phyloP scores from a whole-genome alignment of 148 eudicot genomes.

The Persicaria tinctoria region DNA sequence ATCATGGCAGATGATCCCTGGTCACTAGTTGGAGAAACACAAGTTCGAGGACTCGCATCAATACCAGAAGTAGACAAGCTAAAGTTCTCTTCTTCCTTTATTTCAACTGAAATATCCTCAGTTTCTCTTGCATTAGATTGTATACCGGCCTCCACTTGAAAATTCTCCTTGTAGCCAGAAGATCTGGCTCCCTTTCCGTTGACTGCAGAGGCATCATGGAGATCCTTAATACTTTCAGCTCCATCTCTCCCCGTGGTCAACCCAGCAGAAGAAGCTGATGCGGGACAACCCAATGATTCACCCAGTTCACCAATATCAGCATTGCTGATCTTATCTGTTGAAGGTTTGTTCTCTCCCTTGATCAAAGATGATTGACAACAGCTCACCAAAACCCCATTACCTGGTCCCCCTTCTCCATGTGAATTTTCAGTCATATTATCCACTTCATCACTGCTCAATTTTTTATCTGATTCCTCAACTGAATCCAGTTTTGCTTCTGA shows the following conservation, averaged over 20 bases:
- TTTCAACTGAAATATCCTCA: slow-evolving; percentile 4
- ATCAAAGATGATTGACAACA: neutral
- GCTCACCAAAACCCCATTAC: neutral
- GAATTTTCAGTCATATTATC: slow-evolving; percentile 6
- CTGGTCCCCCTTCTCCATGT: neutral
- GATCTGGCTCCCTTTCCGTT: neutral
- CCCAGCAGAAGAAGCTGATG: slow-evolving; percentile 6
- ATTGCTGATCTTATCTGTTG: neutral
- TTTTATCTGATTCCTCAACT: slow-evolving; percentile 15
- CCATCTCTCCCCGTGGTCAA: neutral
- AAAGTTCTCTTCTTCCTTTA: neutral
- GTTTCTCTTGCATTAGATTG: neutral
- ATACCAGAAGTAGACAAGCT: neutral
- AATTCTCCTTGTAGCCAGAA: neutral
- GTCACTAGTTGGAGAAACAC: slow-evolving; percentile 1
- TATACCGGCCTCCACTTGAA: neutral
- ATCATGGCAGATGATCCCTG: neutral
- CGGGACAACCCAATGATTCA: slow-evolving; percentile 5
- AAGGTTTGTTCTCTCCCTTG: neutral
- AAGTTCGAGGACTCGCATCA: neutral
- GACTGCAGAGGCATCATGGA: slow-evolving; percentile 7
- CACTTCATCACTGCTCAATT: slow-evolving; percentile 13
- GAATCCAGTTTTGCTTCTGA: slow-evolving; percentile 16
- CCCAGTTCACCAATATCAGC: neutral
- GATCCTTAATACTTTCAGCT: slow-evolving; percentile 7